Conservation (phyloP, 306 rosid genomes). For the Trifolium subterraneum region DNA sequence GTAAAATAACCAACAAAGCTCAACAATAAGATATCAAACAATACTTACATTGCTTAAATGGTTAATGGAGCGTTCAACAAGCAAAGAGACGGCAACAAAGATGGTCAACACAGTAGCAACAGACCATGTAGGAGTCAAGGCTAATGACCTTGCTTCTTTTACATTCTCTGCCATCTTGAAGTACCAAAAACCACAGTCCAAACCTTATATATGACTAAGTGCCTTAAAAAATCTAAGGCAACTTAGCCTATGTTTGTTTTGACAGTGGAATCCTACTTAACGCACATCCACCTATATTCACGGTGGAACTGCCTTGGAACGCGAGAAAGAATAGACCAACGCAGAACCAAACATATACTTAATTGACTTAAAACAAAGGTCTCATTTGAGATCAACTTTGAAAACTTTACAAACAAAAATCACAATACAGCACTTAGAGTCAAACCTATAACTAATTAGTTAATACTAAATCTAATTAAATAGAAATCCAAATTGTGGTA, state of each 20-base stretch:
- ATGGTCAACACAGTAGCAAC: constrained; percentile 91
- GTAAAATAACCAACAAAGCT: constrained; percentile 10
- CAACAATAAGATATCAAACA: constrained; percentile 25
- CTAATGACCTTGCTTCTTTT: constrained; percentile 79
- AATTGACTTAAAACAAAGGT: constrained; percentile 32
- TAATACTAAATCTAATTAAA: constrained; percentile 29
- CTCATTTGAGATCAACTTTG: constrained; percentile 23
- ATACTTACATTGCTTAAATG: constrained; percentile 55
- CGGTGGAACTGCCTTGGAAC: neutral
- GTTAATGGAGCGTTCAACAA: constrained; percentile 93
- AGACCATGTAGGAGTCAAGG: constrained; percentile 99
- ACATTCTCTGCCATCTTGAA: constrained; percentile 63
- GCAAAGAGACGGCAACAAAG: constrained; percentile 88
- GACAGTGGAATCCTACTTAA: neutral
- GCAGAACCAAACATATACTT: neutral
- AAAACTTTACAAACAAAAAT: constrained; percentile 21
- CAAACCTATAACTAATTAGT: constrained; percentile 24
- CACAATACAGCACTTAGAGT: constrained; percentile 21
- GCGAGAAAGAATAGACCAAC: neutral
- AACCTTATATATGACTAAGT: constrained; percentile 39
- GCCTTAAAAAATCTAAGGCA: constrained; percentile 37
- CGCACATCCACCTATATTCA: neutral
- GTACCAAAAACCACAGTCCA: constrained; percentile 25
- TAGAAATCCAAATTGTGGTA: constrained; percentile 34
- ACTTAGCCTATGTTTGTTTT: neutral